Evolutionary conservation across 805 yeast species (phyloP).

Genomic region (Zygoascus biomembranicola): DNA sequence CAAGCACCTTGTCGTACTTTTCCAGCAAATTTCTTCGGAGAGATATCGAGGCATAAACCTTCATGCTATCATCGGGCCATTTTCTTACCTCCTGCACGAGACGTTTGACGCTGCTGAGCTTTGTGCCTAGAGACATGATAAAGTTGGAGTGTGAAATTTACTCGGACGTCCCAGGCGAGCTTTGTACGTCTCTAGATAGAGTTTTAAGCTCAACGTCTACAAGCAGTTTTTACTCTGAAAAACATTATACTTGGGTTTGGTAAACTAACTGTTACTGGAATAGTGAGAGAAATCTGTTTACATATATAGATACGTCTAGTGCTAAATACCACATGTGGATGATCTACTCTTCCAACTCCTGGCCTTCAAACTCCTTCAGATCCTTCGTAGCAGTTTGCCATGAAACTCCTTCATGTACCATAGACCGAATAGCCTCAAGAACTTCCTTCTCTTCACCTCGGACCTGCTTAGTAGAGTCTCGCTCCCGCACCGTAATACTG

Average conservation of each 20-base stretch:
- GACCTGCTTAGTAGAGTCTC: slow-evolving; percentile 94
- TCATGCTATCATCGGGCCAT: slow-evolving; percentile 36
- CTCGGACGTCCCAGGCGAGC: too few relatives aligned
- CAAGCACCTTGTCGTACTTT: slow-evolving; percentile 28
- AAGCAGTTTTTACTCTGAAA: too few relatives aligned
- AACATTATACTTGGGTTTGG: too few relatives aligned
- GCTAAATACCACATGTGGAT: background rate
- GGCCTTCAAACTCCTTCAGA: slow-evolving; percentile 66
- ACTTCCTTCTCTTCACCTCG: slow-evolving; percentile 79
- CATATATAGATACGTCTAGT: background rate
- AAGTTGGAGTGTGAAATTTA: background rate
- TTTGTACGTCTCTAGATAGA: too few relatives aligned
- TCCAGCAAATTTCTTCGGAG: slow-evolving; percentile 39
- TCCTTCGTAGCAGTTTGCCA: slow-evolving; percentile 83
- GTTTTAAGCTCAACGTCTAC: too few relatives aligned
- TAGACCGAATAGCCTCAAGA: slow-evolving; percentile 58
- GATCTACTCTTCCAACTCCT: slow-evolving; percentile 33
- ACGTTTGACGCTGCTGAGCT: slow-evolving; percentile 15
- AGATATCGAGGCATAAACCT: slow-evolving; percentile 35
- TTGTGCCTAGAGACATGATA: slow-evolving; percentile 13
- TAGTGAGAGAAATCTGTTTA: background rate
- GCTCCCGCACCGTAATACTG: slow-evolving; percentile 90
- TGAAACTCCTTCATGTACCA: slow-evolving; percentile 63
- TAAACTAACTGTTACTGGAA: background rate
- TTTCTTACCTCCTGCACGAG: slow-evolving; percentile 18